A percentile compares a stretch with the other conserved stretches of the same genome.
These are phyloP conservation scores for Shiraia sp. DNA, from an alignment of 2,329 filamentous ascomycete genomes.

Conservation along the genomic window DNA sequence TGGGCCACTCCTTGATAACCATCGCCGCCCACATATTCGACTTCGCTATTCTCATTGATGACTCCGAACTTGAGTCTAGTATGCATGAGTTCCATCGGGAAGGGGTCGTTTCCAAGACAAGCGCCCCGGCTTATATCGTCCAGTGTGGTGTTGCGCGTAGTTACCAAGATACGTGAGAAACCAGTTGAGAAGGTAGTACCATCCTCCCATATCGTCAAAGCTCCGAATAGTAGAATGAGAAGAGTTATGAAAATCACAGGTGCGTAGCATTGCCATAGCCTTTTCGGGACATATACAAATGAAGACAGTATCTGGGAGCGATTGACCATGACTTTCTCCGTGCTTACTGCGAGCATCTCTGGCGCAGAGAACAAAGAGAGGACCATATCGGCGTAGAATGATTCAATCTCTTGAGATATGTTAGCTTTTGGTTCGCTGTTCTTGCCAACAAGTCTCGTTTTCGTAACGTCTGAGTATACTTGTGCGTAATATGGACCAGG, in stretches of 20 bases:
- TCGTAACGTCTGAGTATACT: constrained; percentile 41
- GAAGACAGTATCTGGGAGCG: constrained; percentile 30
- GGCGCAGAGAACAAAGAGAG: constrained; percentile 42
- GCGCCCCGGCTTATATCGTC: constrained; percentile 46
- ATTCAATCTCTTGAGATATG: constrained; percentile 27
- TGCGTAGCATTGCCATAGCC: constrained; percentile 41
- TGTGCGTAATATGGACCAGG: constrained; percentile 33
- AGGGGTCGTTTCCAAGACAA: constrained; percentile 46
- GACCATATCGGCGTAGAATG: constrained; percentile 40
- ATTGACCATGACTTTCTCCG: constrained; percentile 18
- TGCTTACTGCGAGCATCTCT: constrained; percentile 30
- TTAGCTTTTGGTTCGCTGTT: constrained; percentile 29
- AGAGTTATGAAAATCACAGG: constrained; percentile 38
- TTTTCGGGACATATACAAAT: constrained; percentile 34
- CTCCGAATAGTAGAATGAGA: constrained; percentile 32
- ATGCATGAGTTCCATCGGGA: constrained; percentile 43
- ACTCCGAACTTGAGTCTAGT: constrained; percentile 45
- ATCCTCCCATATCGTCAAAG: constrained; percentile 37
- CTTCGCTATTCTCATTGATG: constrained; percentile 31
- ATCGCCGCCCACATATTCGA: constrained; percentile 24
- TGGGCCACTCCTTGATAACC: constrained; percentile 25
- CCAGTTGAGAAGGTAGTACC: constrained; percentile 40
- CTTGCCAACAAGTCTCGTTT: constrained; percentile 50
- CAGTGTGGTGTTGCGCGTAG: constrained; percentile 39
- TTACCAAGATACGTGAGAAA: constrained; percentile 42